Conservation (phyloP, 2,329 filamentous ascomycete genomes). For the Saccharata proteae region DNA sequence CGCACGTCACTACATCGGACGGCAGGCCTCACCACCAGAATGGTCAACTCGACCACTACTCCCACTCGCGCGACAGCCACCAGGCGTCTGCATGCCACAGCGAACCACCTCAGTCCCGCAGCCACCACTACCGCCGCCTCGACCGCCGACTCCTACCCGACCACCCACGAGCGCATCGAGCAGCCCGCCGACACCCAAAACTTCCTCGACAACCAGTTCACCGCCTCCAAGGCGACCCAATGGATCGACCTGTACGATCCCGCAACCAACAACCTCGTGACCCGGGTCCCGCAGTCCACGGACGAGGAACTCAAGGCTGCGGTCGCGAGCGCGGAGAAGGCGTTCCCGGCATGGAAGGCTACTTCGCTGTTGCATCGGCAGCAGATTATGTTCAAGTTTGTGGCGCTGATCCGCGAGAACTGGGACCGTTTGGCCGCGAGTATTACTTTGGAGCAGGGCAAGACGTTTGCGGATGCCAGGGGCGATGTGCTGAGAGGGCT, state of each 20-base stretch:
- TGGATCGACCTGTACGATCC: conserved; percentile 75
- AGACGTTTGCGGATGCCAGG: conserved; percentile 72
- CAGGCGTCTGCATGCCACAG: conserved; percentile 42
- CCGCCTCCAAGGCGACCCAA: conserved; percentile 52
- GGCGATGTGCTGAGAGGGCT: conserved; percentile 72
- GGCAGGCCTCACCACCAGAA: conserved; percentile 24
- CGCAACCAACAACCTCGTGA: conserved; percentile 75
- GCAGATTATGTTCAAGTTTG: conserved; percentile 81
- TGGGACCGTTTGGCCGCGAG: conserved; percentile 75
- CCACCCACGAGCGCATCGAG: conserved; percentile 57
- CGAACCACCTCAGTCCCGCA: conserved; percentile 36
- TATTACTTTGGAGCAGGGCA: conserved; percentile 80
- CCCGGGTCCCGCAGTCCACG: conserved; percentile 71
- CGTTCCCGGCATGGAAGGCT: conserved; percentile 60
- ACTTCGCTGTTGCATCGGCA: conserved; percentile 64
- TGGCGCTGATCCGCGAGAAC: conserved; percentile 66
- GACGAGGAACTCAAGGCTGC: conserved; percentile 63
- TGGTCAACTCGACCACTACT: conserved; percentile 19
- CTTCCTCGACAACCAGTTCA: conserved; percentile 72
- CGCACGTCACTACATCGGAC: conserved; percentile 23
- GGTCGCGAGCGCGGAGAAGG: conserved; percentile 63
- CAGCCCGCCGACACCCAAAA: conserved; percentile 61
- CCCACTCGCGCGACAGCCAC: conserved; percentile 28
- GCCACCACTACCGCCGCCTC: conserved; percentile 37
- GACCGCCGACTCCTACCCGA: conserved; percentile 50